These are phyloP conservation scores for Phyllosticta citrichinensis DNA, from an alignment of 2,329 filamentous ascomycete genomes.

Conservation along the genomic window DNA sequence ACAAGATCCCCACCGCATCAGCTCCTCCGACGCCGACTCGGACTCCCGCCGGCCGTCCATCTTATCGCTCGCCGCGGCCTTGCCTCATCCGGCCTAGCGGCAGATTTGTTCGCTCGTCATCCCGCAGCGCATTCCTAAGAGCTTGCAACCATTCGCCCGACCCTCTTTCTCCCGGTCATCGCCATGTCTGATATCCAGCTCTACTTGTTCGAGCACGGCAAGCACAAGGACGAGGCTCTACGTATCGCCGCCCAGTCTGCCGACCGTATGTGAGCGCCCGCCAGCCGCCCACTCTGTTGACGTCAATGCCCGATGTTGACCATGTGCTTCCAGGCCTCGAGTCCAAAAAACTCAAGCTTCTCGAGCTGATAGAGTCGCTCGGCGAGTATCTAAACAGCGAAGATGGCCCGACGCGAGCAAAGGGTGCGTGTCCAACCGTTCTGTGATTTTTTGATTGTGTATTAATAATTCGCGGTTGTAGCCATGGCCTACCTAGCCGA, in stretches of 20 bases:
- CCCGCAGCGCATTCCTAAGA: constrained; percentile 9
- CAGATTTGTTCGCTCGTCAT: constrained; percentile 2
- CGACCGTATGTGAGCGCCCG: constrained; percentile 18
- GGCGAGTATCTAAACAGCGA: constrained; percentile 60
- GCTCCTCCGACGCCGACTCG: not conserved
- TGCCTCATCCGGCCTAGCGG: constrained; percentile 2
- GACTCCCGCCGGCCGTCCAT: not conserved
- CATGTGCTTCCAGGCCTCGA: constrained; percentile 40
- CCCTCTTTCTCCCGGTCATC: not conserved
- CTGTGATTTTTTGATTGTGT: constrained; percentile 30
- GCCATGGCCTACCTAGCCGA: constrained; percentile 43
- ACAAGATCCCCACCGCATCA: not conserved
- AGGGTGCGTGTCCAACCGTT: constrained; percentile 33
- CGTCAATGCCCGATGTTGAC: constrained; percentile 10
- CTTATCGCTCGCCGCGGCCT: constrained; percentile 6
- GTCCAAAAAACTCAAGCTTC: constrained; percentile 48
- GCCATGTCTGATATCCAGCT: constrained; percentile 43
- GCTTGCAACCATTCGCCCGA: constrained; percentile 6
- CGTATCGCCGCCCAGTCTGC: constrained; percentile 35
- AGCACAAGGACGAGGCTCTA: constrained; percentile 36
- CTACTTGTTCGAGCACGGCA: constrained; percentile 41
- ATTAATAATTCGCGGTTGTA: constrained; percentile 12
- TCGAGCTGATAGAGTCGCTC: constrained; percentile 53
- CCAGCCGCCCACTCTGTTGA: constrained; percentile 9
- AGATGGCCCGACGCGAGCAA: constrained; percentile 49